Conservation (phyloP, 2,329 filamentous ascomycete genomes). For the Colletotrichum lindemuthianum region DNA sequence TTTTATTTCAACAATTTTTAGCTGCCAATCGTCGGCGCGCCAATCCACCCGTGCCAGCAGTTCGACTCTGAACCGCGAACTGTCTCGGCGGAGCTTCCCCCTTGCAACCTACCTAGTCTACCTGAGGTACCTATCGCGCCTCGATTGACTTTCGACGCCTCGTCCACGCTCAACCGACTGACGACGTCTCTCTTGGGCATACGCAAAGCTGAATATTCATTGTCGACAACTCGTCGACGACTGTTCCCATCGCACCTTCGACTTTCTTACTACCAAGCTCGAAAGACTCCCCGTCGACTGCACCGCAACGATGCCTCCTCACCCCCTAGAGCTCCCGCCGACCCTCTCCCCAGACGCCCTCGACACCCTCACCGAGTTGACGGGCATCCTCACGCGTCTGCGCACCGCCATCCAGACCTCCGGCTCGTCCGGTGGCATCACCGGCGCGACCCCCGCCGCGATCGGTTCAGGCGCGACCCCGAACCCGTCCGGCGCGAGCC, state of each 20-base stretch:
- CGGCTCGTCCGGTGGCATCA: slow-evolving; percentile 48
- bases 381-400: slow-evolving; percentile 80
- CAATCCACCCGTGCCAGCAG: slow-evolving; percentile 27
- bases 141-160: slow-evolving; percentile 32
- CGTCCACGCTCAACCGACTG: slow-evolving; percentile 16
- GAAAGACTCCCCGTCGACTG: not conserved
- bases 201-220: slow-evolving; percentile 12
- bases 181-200: slow-evolving; percentile 3
- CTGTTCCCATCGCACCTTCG: not conserved
- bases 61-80: slow-evolving; percentile 18
- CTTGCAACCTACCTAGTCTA: slow-evolving; percentile 1
- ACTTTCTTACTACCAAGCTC: not conserved
- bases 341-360: slow-evolving; percentile 84
- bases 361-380: slow-evolving; percentile 85
- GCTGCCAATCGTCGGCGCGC: slow-evolving; percentile 34
- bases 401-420: slow-evolving; percentile 60
- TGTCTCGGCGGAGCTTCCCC: slow-evolving; percentile 30
- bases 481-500: slow-evolving; percentile 46
- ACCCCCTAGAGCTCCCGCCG: slow-evolving; percentile 63
- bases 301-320: slow-evolving; percentile 37
- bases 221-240: not conserved
- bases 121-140: not conserved
- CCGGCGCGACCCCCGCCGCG: slow-evolving; percentile 49
- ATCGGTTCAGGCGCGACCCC: slow-evolving; percentile 42
- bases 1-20: slow-evolving; percentile 35